Percentiles rank a stretch among this genome's conserved stretches.
These are phyloP conservation scores for Alternaria postmessia DNA, from an alignment of 2,329 filamentous ascomycete genomes.

Conservation along the genomic window DNA sequence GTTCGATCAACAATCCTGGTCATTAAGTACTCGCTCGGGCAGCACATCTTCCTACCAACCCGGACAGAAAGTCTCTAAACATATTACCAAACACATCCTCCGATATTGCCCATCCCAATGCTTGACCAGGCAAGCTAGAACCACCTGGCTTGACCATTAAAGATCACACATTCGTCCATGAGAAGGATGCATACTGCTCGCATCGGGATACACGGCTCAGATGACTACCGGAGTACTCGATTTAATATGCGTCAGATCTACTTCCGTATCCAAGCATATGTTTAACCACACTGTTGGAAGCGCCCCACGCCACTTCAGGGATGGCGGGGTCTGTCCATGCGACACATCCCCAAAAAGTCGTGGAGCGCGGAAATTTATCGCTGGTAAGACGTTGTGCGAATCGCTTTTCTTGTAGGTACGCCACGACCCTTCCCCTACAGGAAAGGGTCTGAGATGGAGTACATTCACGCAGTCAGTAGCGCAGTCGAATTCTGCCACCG, in stretches of 20 bases:
- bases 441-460: not conserved
- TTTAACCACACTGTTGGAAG: slow-evolving; percentile 23
- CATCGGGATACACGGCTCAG: slow-evolving; percentile 20
- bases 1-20: not conserved
- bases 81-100: not conserved
- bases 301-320: slow-evolving; percentile 18
- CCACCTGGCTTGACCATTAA: not conserved
- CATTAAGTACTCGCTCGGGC: not conserved
- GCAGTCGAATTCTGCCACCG: not conserved
- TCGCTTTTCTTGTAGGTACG: slow-evolving; percentile 20
- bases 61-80: not conserved
- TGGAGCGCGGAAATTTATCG: slow-evolving; percentile 19
- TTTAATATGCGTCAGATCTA: slow-evolving; percentile 20
- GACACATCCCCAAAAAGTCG: slow-evolving; percentile 27
- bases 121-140: not conserved
- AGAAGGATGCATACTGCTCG: not conserved
- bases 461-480: not conserved
- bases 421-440: slow-evolving; percentile 2
- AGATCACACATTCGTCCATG: not conserved
- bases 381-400: slow-evolving; percentile 29
- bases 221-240: slow-evolving; percentile 17
- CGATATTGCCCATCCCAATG: not conserved
- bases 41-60: not conserved
- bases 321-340: slow-evolving; percentile 20
- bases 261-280: slow-evolving; percentile 21